Percentiles rank a stretch among this genome's conserved stretches.
Evolutionary conservation across 495 filamentous ascomycete genomes (phyloP).

Genomic region (Aspergillus carlsbadensis): DNA sequence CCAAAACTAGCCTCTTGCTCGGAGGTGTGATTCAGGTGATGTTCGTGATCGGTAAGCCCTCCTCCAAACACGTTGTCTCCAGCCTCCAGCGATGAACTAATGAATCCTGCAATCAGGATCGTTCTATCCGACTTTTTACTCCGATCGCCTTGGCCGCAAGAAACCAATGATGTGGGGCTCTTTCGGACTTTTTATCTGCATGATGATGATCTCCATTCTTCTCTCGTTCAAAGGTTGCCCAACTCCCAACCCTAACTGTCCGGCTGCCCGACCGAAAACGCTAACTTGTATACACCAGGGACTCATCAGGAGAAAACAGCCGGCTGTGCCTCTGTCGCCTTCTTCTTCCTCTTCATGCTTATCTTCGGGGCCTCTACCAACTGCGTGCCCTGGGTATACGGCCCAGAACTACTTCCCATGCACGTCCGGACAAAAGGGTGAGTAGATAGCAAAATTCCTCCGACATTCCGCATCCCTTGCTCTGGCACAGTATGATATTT

Average conservation of each 20-base stretch:
- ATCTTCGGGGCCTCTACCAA: slow-evolving; percentile 49
- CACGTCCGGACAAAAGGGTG: slow-evolving; percentile 43
- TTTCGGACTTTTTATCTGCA: slow-evolving; percentile 48
- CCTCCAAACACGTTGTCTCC: background rate
- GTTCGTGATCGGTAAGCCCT: slow-evolving; percentile 32
- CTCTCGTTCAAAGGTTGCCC: slow-evolving; percentile 36
- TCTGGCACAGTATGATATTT: background rate
- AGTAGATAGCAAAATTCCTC: slow-evolving; percentile 7
- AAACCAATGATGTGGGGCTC: slow-evolving; percentile 60
- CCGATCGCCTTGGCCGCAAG: slow-evolving; percentile 56
- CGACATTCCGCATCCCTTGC: slow-evolving; percentile 8
- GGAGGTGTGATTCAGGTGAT: slow-evolving; percentile 46
- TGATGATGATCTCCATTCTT: slow-evolving; percentile 55
- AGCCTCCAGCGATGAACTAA: background rate
- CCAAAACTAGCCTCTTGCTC: slow-evolving; percentile 46
- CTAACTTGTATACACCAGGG: slow-evolving; percentile 14
- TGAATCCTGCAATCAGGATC: slow-evolving; percentile 20
- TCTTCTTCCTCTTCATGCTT: slow-evolving; percentile 54
- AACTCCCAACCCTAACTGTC: background rate
- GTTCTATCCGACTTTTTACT: slow-evolving; percentile 32
- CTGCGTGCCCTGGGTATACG: slow-evolving; percentile 50
- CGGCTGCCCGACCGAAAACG: background rate
- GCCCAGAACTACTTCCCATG: slow-evolving; percentile 44
- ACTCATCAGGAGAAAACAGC: slow-evolving; percentile 32
- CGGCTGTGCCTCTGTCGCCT: slow-evolving; percentile 36